A percentile compares a stretch with the other conserved stretches of the same genome.
Evolutionary conservation across 495 filamentous ascomycete genomes (phyloP).

Genomic region (Xylaria longipes): DNA sequence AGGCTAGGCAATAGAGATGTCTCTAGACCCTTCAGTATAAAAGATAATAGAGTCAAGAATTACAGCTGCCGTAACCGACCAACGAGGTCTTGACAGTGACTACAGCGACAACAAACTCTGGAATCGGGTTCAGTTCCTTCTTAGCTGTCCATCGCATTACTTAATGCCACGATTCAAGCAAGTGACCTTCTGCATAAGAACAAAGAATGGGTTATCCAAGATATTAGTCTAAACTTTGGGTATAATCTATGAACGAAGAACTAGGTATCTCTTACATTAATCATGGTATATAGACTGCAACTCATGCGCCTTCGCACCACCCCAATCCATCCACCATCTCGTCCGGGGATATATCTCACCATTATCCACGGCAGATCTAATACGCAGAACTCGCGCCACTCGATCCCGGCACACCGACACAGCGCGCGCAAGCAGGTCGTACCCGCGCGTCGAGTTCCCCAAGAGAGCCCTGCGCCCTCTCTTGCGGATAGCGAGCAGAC

Average conservation of each 20-base stretch:
- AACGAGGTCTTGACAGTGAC: not conserved
- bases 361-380: not conserved
- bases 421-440: not conserved
- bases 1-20: not conserved
- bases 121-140: not conserved
- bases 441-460: constrained; percentile 12
- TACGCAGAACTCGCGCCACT: not conserved
- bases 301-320: constrained; percentile 25
- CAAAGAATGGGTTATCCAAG: not conserved
- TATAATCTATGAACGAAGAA: not conserved
- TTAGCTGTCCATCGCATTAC: not conserved
- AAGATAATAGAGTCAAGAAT: not conserved
- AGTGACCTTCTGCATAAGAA: not conserved
- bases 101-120: not conserved
- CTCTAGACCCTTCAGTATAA: not conserved
- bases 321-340: constrained; percentile 15
- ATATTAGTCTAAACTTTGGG: not conserved
- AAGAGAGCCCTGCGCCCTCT: constrained; percentile 11
- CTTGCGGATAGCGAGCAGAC: constrained; percentile 8
- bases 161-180: not conserved
- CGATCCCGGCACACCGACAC: not conserved
- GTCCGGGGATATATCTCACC: not conserved
- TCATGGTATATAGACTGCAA: constrained; percentile 25
- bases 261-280: not conserved
- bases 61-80: not conserved